These are phyloP conservation scores for Globisporangium abappressorium DNA, from an alignment of 352 stramenopile genomes.

Conservation along the genomic window DNA sequence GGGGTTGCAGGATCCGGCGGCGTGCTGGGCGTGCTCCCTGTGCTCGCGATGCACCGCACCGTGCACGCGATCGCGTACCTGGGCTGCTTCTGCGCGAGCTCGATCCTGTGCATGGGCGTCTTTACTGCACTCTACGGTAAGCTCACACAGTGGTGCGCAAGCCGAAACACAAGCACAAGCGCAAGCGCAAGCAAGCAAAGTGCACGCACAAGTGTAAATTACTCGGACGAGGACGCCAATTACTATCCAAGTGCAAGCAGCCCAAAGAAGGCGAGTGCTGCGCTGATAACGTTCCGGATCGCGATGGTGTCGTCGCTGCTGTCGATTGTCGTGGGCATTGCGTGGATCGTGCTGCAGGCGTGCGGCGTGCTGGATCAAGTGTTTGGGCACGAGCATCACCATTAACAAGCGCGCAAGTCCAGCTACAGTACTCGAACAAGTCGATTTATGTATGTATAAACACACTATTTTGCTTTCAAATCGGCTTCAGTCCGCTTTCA, in stretches of 20 bases:
- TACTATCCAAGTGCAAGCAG: slow-evolving; percentile 6
- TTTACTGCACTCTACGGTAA: slow-evolving; percentile 86
- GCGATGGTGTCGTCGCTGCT: slow-evolving; percentile 46
- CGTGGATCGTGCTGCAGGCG: slow-evolving; percentile 69
- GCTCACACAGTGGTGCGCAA: slow-evolving; percentile 32
- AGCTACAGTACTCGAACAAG: neutral
- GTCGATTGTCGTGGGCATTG: slow-evolving; percentile 57
- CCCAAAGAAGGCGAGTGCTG: neutral
- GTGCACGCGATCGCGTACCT: slow-evolving; percentile 75
- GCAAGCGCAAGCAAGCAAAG: neutral
- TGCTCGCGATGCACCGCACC: slow-evolving; percentile 60
- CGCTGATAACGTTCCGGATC: slow-evolving; percentile 40
- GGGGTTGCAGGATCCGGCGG: slow-evolving; percentile 77
- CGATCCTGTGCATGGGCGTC: slow-evolving; percentile 83
- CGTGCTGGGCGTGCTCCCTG: slow-evolving; percentile 83
- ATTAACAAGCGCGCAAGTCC: neutral
- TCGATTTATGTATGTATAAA: neutral
- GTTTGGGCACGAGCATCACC: slow-evolving; percentile 34
- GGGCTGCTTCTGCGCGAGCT: slow-evolving; percentile 79
- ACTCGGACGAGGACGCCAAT: slow-evolving; percentile 13
- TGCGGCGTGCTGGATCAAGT: slow-evolving; percentile 60
- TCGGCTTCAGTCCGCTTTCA: neutral
- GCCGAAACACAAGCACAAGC: neutral
- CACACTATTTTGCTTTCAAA: neutral
- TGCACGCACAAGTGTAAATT: neutral